Evolutionary conservation across 2,329 filamentous ascomycete species (phyloP), one percentile per base, ranked within the genome.

Genomic region (Aureobasidium sp.): DNA sequence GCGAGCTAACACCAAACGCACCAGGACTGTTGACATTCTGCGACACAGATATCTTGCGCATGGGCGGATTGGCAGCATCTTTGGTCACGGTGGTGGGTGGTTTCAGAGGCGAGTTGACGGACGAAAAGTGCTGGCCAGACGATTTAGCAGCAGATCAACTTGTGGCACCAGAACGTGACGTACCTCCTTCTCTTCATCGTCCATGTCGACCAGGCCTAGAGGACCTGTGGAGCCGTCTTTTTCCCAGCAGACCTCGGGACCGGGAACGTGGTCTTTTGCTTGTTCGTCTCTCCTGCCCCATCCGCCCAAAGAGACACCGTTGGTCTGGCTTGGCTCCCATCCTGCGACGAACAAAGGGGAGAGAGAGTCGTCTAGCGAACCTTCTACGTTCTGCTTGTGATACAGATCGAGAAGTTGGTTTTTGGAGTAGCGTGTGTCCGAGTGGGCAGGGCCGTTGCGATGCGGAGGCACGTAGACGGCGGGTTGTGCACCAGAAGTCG

Each of bases 201-300:
- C 83, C 84, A 96, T 85, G 47, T 89, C 86, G 65, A 84, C 81
- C 66, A 96, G 74, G 34, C 85, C 86, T 66, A 97, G 79, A 7
- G 92, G 91, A 66, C 84, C 82, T 48, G 85, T 81, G 59, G 82
- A 82, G 27, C 89, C 91, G 64, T 82, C 82, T 63, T 83, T 77
- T 71, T 96, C 90, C 94, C 93, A 99, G 74, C 92, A 97, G 45
- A 93, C 84, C 65, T 94, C 91, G n/a, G 92, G 90, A 48, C 93
- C 91, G 70, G 89, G 85, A 63, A 86, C 86, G 65, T 82, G 79
- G 66, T 88, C 85, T 72, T 91, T 88, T 63, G 82, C 69, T 53
- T 76, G 83, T 34, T 62, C 60, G 66, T 97, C 91, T 63, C 84
- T 82, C 74, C 92, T 91, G 57, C 89, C 89, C 91, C 91, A 96